phyloP scores from a whole-genome alignment of 352 stramenopile genomes.

The Phytophthora sojae region DNA sequence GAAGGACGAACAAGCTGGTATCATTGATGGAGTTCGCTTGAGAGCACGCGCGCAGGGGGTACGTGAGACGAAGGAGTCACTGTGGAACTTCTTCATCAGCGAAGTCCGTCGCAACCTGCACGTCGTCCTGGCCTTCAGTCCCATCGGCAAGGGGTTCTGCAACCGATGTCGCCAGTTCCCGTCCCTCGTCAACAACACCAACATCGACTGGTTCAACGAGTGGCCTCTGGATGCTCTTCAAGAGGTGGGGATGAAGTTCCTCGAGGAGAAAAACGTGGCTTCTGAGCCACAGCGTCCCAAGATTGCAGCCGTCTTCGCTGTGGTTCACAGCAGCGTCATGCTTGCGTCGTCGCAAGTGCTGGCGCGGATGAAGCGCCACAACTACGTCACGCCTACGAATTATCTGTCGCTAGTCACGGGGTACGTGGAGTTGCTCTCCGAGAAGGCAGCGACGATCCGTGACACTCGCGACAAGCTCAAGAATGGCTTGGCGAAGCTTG shows the following conservation, averaged over 20 bases:
- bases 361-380: constrained; percentile 92
- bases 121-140: constrained; percentile 93
- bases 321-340: constrained; percentile 90
- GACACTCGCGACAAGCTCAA: constrained; percentile 86
- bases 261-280: constrained; percentile 89
- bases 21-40: constrained; percentile 86
- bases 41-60: constrained; percentile 73
- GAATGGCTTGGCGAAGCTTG: constrained; percentile 83
- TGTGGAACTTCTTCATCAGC: constrained; percentile 95
- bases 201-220: constrained; percentile 95
- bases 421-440: constrained; percentile 85
- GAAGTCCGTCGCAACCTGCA: constrained; percentile 92
- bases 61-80: constrained; percentile 90
- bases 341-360: constrained; percentile 86
- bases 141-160: constrained; percentile 90
- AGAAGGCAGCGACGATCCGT: constrained; percentile 78
- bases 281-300: constrained; percentile 76
- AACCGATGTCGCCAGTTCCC: constrained; percentile 91
- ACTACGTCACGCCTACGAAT: constrained; percentile 95
- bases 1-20: constrained; percentile 89
- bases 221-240: constrained; percentile 93
- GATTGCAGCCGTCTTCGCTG: constrained; percentile 90
- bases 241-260: constrained; percentile 94
- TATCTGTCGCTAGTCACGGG: constrained; percentile 94
- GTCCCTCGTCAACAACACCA: constrained; percentile 95